These are phyloP conservation scores for Ceratocystis smalleyi DNA, from an alignment of 2,329 filamentous ascomycete species.

Conservation along the genomic window DNA sequence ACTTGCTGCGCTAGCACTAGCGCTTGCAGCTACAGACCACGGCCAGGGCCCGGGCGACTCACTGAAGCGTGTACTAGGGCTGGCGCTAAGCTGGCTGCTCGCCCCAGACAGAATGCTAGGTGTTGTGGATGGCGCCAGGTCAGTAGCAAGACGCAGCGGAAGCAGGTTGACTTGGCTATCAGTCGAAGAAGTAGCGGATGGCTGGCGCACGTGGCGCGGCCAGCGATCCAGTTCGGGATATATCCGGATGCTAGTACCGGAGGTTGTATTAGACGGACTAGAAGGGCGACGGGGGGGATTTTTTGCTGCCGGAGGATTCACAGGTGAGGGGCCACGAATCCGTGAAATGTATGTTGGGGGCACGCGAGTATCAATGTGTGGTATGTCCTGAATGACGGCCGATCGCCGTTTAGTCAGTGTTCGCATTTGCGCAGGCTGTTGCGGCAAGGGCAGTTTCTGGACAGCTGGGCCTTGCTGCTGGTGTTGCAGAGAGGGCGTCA, in stretches of 20 bases:
- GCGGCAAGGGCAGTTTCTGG: not conserved
- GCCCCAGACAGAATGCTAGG: slow-evolving; percentile 45
- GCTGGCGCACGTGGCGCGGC: slow-evolving; percentile 11
- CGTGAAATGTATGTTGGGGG: not conserved
- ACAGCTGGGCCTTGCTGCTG: not conserved
- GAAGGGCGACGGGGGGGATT: not conserved
- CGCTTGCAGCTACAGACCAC: slow-evolving; percentile 10
- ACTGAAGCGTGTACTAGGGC: slow-evolving; percentile 60
- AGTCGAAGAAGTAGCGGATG: slow-evolving; percentile 4
- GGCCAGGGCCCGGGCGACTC: slow-evolving; percentile 46
- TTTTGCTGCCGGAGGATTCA: not conserved
- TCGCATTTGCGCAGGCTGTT: slow-evolving; percentile 5
- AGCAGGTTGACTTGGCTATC: slow-evolving; percentile 20
- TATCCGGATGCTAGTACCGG: slow-evolving; percentile 1
- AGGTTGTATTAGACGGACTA: not conserved
- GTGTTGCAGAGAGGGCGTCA: not conserved
- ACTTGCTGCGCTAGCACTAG: slow-evolving; percentile 3
- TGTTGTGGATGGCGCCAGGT: slow-evolving; percentile 51
- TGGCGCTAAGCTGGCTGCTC: slow-evolving; percentile 48
- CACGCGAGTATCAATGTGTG: slow-evolving; percentile 12
- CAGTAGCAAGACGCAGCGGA: slow-evolving; percentile 43
- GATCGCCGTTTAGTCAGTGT: slow-evolving; percentile 4
- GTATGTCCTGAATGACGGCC: not conserved
- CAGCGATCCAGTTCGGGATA: slow-evolving; percentile 16
- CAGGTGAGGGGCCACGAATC: not conserved